Base-by-base conservation (phyloP, 495 filamentous ascomycete species). In the Hypoxylon subgilvum region DNA sequence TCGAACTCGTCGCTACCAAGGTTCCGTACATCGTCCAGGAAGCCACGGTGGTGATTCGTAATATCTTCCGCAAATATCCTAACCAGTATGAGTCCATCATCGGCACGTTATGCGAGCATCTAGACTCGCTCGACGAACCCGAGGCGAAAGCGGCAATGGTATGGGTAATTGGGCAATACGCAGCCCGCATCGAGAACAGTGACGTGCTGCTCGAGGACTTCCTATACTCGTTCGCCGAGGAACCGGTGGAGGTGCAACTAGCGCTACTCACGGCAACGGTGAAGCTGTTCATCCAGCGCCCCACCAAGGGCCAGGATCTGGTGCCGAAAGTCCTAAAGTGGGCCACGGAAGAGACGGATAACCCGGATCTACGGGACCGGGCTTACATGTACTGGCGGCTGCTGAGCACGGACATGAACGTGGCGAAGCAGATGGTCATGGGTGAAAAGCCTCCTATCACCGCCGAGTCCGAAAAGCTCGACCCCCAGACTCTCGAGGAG, bases 371-470 rank as follows among this genome's bases (percentile, higher is more conserved):
- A 23, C 83, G 94, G 35, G 94, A 99, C 68, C 81, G 94, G 56
- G 94, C 94, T 8, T 97, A 96, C 77, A 97, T 99, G 91, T 99
- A 99, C 77, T 99, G 94, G 94, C 88, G 94, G 6, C 82, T 99
- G 16, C 82, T 99, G 2, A 96, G 92, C n/a, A 91, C 90, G 2
- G 92, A 97, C 73, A 92, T 95, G 49, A 84, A 88, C 13, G 84
- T 86, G 0, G 94, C 94, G 6, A 93, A 91, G 66, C 78, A 84
- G 52, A 82, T 99, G 48, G 90, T 99, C 58, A 96, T 97, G 92
- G 93, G 92, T 55, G 88, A 95, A 62, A 97, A 97, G 70, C 94
- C 94, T 1, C 84, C 94, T 31, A 97, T 98, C 76, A 97, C 91
- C 2, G 94, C 94, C 36, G 95, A 97, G 70, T 90, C 88, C 48